Conservation (phyloP, 495 filamentous ascomycete species). For the Coniosporium apollinis region DNA sequence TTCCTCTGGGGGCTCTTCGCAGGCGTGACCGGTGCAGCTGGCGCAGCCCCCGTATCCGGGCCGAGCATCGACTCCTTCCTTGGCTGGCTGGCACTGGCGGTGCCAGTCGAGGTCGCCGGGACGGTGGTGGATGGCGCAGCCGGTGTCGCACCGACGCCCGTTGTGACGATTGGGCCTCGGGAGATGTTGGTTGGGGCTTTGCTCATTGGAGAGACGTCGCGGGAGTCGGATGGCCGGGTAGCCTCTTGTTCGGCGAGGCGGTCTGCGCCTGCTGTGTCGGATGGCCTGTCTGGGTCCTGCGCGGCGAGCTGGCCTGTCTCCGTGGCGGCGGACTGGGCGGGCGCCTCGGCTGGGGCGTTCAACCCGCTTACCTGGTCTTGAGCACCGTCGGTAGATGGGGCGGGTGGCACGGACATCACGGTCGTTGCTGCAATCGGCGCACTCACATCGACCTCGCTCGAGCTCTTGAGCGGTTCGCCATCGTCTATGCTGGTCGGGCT, state of each 20-base stretch:
- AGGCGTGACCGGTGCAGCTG: no score
- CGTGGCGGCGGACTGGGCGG: conserved; percentile 2
- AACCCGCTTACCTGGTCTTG: conserved; percentile 4
- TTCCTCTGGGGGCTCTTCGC: no score
- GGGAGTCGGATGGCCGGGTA: conserved; percentile 3
- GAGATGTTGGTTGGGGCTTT: conserved; percentile 8
- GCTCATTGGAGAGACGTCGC: conserved; percentile 22
- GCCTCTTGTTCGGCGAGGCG: not conserved
- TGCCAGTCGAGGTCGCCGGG: no score
- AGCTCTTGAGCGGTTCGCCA: conserved; percentile 12
- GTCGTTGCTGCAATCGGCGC: not conserved
- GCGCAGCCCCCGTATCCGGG: no score
- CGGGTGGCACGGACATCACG: conserved; percentile 4
- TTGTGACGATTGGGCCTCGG: conserved; percentile 16
- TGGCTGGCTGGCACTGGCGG: no score
- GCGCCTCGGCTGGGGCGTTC: conserved; percentile 7
- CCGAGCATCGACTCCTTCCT: no score
- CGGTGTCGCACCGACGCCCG: conserved; percentile 14
- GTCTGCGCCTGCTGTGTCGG: not conserved
- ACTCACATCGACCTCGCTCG: conserved; percentile 1
- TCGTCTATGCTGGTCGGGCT: conserved; percentile 3
- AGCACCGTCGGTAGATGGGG: conserved; percentile 2
- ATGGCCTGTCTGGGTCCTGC: no score
- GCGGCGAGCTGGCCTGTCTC: conserved; percentile 2
- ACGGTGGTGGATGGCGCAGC: no score